Evolutionary conservation across 2,329 filamentous ascomycete species (phyloP).

Genomic region (Xylaria sp.): DNA sequence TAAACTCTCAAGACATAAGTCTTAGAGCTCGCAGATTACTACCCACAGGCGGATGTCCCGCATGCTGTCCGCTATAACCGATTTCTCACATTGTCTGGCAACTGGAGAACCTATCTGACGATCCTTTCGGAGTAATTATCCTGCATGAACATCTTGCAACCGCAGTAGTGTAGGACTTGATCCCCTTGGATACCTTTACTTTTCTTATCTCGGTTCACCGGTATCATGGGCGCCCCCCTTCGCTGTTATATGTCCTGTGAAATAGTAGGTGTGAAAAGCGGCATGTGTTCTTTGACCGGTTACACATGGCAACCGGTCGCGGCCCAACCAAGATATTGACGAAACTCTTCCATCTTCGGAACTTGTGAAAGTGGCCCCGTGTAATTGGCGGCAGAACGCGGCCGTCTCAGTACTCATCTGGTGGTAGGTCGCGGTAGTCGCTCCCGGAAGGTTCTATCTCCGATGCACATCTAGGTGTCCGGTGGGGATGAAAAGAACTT

Average conservation of each 20-base stretch:
- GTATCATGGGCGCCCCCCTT: too few relatives aligned
- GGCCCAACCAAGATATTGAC: neutral
- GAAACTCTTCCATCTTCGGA: neutral
- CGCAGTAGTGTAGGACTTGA: too few relatives aligned
- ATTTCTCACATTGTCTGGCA: neutral
- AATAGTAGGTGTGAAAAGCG: too few relatives aligned
- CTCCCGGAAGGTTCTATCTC: neutral
- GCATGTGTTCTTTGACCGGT: too few relatives aligned
- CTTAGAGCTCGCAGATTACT: conserved; percentile 24
- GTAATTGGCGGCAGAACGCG: too few relatives aligned
- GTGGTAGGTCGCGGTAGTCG: neutral
- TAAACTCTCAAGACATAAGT: neutral
- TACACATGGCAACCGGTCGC: neutral
- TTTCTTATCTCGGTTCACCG: too few relatives aligned
- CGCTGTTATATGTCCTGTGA: too few relatives aligned
- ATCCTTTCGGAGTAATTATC: neutral
- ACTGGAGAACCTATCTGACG: neutral
- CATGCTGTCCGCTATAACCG: neutral
- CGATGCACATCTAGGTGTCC: neutral
- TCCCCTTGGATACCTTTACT: too few relatives aligned
- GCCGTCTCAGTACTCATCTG: too few relatives aligned
- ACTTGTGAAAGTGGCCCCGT: neutral
- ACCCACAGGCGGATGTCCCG: conserved; percentile 22
- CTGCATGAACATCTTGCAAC: neutral
- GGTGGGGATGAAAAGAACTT: neutral